These are phyloP conservation scores for Thelonectria blattea DNA, from an alignment of 2,329 filamentous ascomycete genomes.

Conservation along the genomic window DNA sequence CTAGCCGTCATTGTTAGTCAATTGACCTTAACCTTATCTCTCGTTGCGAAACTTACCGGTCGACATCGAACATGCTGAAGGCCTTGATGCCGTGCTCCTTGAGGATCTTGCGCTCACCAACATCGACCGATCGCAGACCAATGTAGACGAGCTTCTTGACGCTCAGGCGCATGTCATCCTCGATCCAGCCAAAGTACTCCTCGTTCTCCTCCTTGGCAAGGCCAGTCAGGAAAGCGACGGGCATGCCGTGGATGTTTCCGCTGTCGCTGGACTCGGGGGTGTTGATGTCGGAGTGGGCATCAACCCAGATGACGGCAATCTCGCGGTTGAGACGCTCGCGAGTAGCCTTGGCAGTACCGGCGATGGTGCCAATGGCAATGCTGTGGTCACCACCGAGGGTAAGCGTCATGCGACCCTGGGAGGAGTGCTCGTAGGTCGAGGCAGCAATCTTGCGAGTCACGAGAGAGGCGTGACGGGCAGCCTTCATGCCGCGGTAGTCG, in stretches of 20 bases:
- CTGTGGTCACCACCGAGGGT: slow-evolving; percentile 96
- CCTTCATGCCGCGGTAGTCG: slow-evolving; percentile 91
- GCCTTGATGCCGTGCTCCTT: slow-evolving; percentile 90
- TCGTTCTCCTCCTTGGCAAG: slow-evolving; percentile 77
- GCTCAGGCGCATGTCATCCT: slow-evolving; percentile 72
- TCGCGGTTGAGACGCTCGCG: slow-evolving; percentile 82
- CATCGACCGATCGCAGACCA: slow-evolving; percentile 88
- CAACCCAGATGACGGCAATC: slow-evolving; percentile 97
- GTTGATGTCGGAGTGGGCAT: slow-evolving; percentile 98
- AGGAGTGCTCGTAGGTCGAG: slow-evolving; percentile 88
- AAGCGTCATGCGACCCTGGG: slow-evolving; percentile 82
- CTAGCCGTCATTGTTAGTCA: slow-evolving; percentile 48
- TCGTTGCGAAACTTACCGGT: slow-evolving; percentile 63
- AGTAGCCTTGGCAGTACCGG: slow-evolving; percentile 84
- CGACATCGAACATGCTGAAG: slow-evolving; percentile 98
- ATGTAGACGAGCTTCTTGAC: slow-evolving; percentile 94
- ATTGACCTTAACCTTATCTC: too few relatives aligned
- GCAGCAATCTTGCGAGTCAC: slow-evolving; percentile 81
- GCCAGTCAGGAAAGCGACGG: slow-evolving; percentile 88
- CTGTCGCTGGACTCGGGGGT: slow-evolving; percentile 87
- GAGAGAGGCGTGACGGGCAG: slow-evolving; percentile 82
- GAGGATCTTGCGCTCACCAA: slow-evolving; percentile 91
- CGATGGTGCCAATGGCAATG: slow-evolving; percentile 93
- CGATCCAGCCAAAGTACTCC: slow-evolving; percentile 89
- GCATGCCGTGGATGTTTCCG: slow-evolving; percentile 98